Evolutionary conservation across 2,329 filamentous ascomycete genomes (phyloP), one percentile per base, ranked within the genome.

Genomic region (Albifimbria verrucaria): DNA sequence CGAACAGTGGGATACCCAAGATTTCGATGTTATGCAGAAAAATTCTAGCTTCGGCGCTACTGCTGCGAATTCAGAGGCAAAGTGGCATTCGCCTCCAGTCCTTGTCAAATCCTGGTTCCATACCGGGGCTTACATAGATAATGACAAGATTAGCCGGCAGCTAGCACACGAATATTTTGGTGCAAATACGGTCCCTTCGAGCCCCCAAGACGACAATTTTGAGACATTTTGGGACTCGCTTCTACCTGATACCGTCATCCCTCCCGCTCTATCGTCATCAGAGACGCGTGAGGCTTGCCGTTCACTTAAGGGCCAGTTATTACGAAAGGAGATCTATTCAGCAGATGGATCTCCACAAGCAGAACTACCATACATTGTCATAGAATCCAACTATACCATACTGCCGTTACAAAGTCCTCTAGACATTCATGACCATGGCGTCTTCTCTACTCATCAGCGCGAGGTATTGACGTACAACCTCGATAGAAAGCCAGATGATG

Each of bases 1-100:
- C 1, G 66, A 70, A 32, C 39, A 52, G 7, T 61, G 56, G 58
- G 62, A 65, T 24, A 53, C 56, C 2, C 59, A 64, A 45, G 22
- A 28, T 4, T 51, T 49, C 39, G 32, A 20, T n/a, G 26, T 32
- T 9, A 32, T 32, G 26, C 26, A 32, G 26, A 32, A 32, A 32
- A 15, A 32, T 15, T 32, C 26, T 9, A 32, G 26, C 26, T 32
- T 32, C 26, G 26, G 15, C 26, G 15, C 26, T 32, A 9, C 26
- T 32, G 26, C 7, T 15, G 7, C 23, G 21, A 36, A 23, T 9
- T 4, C 20, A 17, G 26, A 48, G 9, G 12, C 7, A 20, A 9
- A 20, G 7, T 48, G 7, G n/a, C 20, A 6, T 11, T 21, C 28
- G 12, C 45, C 52, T 18, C 49, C 52, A 2, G 25, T 42, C 5